Percentiles rank a stretch among this genome's conserved stretches.
Evolutionary conservation across 2,329 filamentous ascomycete species (phyloP).

Genomic region (Exserohilum rostratum): DNA sequence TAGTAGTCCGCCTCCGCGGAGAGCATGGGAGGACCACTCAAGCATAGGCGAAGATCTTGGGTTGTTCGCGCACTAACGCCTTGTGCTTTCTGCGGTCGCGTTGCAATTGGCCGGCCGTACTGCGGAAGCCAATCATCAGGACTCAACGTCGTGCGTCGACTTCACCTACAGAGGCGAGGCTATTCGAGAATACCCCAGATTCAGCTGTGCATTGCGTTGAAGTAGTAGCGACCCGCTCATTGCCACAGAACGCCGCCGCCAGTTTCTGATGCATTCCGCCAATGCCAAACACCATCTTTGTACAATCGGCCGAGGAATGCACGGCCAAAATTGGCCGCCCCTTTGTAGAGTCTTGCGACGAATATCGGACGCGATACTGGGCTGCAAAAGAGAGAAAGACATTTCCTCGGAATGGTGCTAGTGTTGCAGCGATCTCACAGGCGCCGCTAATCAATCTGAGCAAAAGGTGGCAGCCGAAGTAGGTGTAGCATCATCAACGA

Average conservation of each 20-base stretch:
- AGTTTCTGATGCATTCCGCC: background rate
- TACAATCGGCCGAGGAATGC: background rate
- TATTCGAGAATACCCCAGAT: background rate
- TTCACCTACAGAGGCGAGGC: background rate
- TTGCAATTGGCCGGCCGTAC: slow-evolving; percentile 8
- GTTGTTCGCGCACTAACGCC: background rate
- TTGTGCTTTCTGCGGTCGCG: background rate
- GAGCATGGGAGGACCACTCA: background rate
- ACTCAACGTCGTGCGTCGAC: slow-evolving; percentile 5
- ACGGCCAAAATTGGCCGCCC: background rate
- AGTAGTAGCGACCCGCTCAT: background rate
- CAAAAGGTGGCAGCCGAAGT: background rate
- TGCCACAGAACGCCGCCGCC: background rate
- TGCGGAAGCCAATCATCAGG: background rate
- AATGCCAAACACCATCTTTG: background rate
- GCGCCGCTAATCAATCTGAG: slow-evolving; percentile 1
- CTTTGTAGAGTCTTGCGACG: background rate
- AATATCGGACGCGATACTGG: background rate
- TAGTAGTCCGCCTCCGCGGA: background rate
- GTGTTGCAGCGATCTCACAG: slow-evolving; percentile 1
- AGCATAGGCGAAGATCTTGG: background rate
- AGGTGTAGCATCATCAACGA: background rate
- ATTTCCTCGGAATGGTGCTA: background rate
- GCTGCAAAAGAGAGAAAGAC: background rate
- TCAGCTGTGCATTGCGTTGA: background rate